A percentile compares a stretch with the other conserved stretches of the same genome.
Conservation (phyloP, 176 grass and related monocot genomes). For the barley (Hordeum vulgare) region DNA sequence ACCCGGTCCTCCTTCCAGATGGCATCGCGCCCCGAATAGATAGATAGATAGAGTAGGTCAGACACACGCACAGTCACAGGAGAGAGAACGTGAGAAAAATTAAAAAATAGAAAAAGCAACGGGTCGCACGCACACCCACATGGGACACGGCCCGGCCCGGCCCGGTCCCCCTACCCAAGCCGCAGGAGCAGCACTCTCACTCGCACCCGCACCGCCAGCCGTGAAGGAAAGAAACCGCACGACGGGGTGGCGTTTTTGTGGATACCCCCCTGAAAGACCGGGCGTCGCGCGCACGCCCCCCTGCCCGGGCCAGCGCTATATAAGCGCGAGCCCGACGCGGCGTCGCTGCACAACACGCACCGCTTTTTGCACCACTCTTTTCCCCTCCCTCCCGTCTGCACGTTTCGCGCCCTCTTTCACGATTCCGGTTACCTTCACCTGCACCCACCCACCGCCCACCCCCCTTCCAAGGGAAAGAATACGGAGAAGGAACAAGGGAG, state of each 20-base stretch:
- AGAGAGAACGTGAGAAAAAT: background rate
- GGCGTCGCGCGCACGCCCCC: background rate
- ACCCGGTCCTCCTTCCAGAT: constrained; percentile 9
- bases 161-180: background rate
- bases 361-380: constrained; percentile 21
- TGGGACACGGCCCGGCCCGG: background rate
- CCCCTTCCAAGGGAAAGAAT: background rate
- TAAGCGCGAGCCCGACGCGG: constrained; percentile 23
- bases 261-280: background rate
- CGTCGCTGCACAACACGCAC: constrained; percentile 25
- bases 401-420: background rate
- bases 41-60: background rate
- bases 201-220: background rate
- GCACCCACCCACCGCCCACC: background rate
- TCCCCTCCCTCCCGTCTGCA: background rate
- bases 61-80: background rate
- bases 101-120: background rate
- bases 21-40: background rate
- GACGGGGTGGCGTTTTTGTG: background rate
- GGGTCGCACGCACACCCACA: background rate
- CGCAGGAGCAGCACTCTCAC: too few relatives aligned
- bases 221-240: background rate
- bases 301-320: constrained; percentile 3
- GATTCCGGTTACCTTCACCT: background rate
- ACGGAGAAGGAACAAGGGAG: background rate